Evolutionary conservation across 2,329 filamentous ascomycete species (phyloP), one percentile per base, ranked within the genome.

Genomic region (Claviceps sorghi): DNA sequence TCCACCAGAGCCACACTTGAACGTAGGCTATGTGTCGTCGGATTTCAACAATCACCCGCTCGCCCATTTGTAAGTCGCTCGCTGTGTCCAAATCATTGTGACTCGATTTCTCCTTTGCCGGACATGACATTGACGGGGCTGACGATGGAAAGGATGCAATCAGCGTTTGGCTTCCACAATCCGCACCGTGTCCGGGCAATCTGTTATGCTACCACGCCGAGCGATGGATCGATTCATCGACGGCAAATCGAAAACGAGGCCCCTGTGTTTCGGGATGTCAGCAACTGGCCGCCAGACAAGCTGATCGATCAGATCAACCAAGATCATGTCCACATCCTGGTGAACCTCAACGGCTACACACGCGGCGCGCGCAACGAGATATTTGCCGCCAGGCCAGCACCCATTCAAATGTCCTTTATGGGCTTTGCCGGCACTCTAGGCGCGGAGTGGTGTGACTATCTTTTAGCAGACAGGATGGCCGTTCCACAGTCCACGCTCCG

Each of bases 401-500:
- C 93, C 0, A 88, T 98, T 44, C 93, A 98, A 59, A 98, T 98
- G 93, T 95, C 93, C 0, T 98, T 98, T 62, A 98, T 98, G 93
- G 93, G 93, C 0, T 98, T 98, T 64, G 93, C 93, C 0, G 93
- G 93, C 10, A 96, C 91, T 0, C 72, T 98, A 1, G 93, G 93
- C 6, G 93, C 93, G 2, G 93, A 98, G 64, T 98, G 93, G 93
- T 98, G 93, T 60, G 93, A 98, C 65, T 98, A 98, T 62, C 82
- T 98, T 17, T 78, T 97, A 29, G 90, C 93, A 3, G 93, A 98
- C 62, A 76, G 85, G 49, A 91, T 85, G 1, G 89, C 93, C 0
- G 84, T 98, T 51, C 93, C 93, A 1, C 77, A 76, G 0, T 79
- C 82, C 29, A 96, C 91, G 0, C 72, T 97, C 30, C 81, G 89